Conservation (phyloP, 208 protist species). For the Leptomonas seymouri region DNA sequence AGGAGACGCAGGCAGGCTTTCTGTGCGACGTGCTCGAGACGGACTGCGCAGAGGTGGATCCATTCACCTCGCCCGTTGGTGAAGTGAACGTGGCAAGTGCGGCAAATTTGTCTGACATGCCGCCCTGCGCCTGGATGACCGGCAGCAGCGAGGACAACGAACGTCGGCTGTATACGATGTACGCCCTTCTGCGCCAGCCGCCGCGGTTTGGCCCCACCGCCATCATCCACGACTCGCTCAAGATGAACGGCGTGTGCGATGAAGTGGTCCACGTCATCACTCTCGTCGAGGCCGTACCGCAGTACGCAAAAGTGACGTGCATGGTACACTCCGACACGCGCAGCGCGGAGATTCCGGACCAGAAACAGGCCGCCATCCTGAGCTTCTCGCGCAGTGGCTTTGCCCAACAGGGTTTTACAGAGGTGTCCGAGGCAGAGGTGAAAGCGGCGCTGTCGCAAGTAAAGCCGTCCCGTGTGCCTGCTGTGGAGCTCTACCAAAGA, state of each 20-base stretch:
- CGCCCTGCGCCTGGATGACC: constrained; percentile 67
- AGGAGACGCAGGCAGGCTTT: constrained; percentile 68
- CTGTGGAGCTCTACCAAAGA: constrained; percentile 13
- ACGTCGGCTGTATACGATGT: constrained; percentile 71
- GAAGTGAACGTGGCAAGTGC: constrained; percentile 46
- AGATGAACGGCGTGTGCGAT: constrained; percentile 43
- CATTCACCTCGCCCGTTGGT: constrained; percentile 51
- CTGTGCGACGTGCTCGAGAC: constrained; percentile 79
- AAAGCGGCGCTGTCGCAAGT: constrained; percentile 16
- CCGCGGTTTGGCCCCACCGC: constrained; percentile 24
- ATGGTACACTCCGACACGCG: constrained; percentile 37
- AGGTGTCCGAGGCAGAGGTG: constrained; percentile 56
- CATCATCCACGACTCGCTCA: constrained; percentile 63
- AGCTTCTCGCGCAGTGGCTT: constrained; percentile 60
- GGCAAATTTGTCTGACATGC: constrained; percentile 48
- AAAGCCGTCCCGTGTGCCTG: constrained; percentile 9
- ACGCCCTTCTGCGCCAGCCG: constrained; percentile 47
- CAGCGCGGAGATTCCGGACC: constrained; percentile 26
- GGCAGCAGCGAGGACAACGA: constrained; percentile 68
- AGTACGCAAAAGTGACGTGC: constrained; percentile 59
- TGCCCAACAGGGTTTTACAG: constrained; percentile 47
- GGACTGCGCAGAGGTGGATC: constrained; percentile 70
- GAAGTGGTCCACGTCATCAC: constrained; percentile 75
- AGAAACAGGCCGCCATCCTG: constrained; percentile 58
- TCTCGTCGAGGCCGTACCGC: constrained; percentile 36